Evolutionary conservation across 2,329 filamentous ascomycete species (phyloP), one percentile per base, ranked within the genome.

Genomic region (Byssoonygena ceratinophila): DNA sequence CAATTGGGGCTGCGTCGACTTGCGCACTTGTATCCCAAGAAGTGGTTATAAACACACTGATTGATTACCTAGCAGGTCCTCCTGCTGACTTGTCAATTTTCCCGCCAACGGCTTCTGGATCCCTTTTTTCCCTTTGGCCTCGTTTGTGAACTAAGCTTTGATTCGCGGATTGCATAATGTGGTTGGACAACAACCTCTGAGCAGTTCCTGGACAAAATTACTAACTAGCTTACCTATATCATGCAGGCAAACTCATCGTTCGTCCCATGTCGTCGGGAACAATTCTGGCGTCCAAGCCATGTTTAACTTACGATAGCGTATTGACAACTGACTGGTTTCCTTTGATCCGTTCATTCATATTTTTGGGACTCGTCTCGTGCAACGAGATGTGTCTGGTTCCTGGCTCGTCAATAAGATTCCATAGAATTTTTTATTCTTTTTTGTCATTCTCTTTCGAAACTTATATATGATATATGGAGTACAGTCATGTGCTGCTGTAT

Each of bases 41-140:
- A 12, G 27, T 44, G 40, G 40, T 27, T 34, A 23, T 31, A 27
- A n/a, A n/a, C n/a, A n/a, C n/a, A n/a, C n/a, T n/a, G n/a, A n/a
- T n/a, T n/a, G n/a, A n/a, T n/a, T n/a, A n/a, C n/a, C n/a, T n/a
- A n/a, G n/a, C n/a, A n/a, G n/a, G 20, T 40, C 36, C 18, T 36
- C 34, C 29, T 51, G 32, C 49, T 51, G 49, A 51, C 49, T 45
- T 51, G 49, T 51, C 49, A 51, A 44, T 44, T 44, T 27, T 51
- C 37, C 36, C 37, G 18, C 39, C 49, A 44, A 51, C 49, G 39
- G 40, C 39, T 37, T 36, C 11, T 37, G 14, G 4, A 32, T 14
- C 32, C 34, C n/a, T 25, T 37, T 36, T 23, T 18, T 9, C n/a
- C 32, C 18, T 44, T 27, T 51, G 39, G 22, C 12, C 40, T 51